Percentiles rank a stretch among this genome's conserved stretches.
Evolutionary conservation across 2,329 filamentous ascomycete species (phyloP).

Genomic region (Drechslerella dactyloides): DNA sequence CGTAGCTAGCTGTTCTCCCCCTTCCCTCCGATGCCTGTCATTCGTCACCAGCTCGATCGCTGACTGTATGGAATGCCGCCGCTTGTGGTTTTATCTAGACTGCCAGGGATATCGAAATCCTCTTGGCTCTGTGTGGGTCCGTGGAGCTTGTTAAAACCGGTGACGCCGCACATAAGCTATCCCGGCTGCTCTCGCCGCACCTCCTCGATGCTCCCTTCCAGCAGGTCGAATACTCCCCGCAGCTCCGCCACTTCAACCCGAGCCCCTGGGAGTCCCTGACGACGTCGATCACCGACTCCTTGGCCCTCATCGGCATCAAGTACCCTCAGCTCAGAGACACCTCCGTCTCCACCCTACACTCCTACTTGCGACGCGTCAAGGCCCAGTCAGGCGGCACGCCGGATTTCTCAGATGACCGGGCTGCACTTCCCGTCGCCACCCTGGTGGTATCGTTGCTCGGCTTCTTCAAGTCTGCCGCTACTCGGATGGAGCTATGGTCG

Average conservation of each 20-base stretch:
- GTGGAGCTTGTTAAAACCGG: conserved; percentile 74
- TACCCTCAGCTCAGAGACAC: conserved; percentile 72
- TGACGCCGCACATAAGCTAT: conserved; percentile 77
- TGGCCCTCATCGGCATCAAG: conserved; percentile 79
- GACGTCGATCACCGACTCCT: conserved; percentile 76
- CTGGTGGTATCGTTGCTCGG: conserved; percentile 86
- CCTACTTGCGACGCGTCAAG: conserved; percentile 68
- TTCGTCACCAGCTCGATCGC: background rate
- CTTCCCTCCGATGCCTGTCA: background rate
- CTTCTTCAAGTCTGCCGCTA: conserved; percentile 82
- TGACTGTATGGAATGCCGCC: background rate
- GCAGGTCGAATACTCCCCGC: conserved; percentile 77
- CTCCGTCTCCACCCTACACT: conserved; percentile 71
- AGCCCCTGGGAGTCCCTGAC: conserved; percentile 87
- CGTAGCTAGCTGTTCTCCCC: conserved; percentile 1
- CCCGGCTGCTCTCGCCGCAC: conserved; percentile 80
- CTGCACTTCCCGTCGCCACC: conserved; percentile 73
- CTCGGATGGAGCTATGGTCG: conserved; percentile 80
- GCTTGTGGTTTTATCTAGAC: conserved; percentile 64
- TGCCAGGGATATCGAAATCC: conserved; percentile 86
- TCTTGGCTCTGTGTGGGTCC: conserved; percentile 89
- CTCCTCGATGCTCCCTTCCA: conserved; percentile 84
- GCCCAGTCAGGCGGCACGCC: conserved; percentile 52
- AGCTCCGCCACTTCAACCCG: conserved; percentile 80
- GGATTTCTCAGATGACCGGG: conserved; percentile 60